Base-by-base conservation (phyloP, 768 basidiomycete genomes). In the Hericium coralloides region DNA sequence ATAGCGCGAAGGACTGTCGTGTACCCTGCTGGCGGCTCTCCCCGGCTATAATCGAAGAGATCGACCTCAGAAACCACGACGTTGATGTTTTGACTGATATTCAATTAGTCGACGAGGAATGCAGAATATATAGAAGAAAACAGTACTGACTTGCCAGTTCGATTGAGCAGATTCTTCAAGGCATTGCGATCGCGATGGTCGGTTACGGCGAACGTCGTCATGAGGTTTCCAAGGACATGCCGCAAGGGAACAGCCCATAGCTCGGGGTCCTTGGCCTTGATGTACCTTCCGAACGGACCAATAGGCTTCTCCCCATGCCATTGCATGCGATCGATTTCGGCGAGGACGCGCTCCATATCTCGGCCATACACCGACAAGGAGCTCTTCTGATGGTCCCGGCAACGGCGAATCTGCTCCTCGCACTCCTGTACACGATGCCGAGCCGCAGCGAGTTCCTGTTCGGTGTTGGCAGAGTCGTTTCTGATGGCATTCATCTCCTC, bases 1-100 rank as follows among this genome's bases (percentile, higher is more conserved):
- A 98, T 78, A 17, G 86, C 87, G 23, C 92, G 85, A 23, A 95
- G 75, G 23, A 95, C 79, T 6, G 95, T 98, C 3, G 82, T 73
- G 53, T 85, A 77, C 20, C 78, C 58, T 18, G 66, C 65, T 2
- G 79, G 77, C 12, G 88, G 85, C 65, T 95, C 92, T 25, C 93
- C 93, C 1, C 62, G 58, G 38, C 76, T 75, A 63, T 81, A 95
- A 65, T 97, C 91, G 67, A 97, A 98, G 41, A 89, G 61, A 64
- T 95, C 92, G 39, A 77, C 83, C 57, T 80, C 76, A 22, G 80
- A 77, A 53, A 87, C 82, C 62, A 89, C 76, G 58, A 93, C 82
- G 6, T 70, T 71, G 22, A 68, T 72, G 22, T 78, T 68, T 9
- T 43, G 56, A 60, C 87, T 89, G 25, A 7, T 22, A 31, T 12